Evolutionary conservation across 176 grass and related monocot species (phyloP), one percentile per base, ranked within the genome.

Genomic region (Zoysia pacifica): DNA sequence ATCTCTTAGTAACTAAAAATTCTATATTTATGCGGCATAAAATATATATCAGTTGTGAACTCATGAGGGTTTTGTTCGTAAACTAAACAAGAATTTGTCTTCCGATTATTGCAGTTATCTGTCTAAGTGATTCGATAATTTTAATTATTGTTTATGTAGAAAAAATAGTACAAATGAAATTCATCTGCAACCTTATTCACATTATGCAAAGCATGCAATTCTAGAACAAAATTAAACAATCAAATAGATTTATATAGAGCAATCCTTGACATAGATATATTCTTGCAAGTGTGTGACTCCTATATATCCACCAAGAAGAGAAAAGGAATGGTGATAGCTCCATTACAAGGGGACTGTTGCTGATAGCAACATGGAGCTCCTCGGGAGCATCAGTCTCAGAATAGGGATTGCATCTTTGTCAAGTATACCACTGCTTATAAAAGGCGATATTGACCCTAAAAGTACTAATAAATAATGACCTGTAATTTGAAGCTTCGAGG

Each of bases 321-420:
- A 58, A 85, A 78, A 45, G 9, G 77, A 79, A 37, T 18, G 80
- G 13, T 74, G 70, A 74, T 74, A 41, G 61, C 37, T 6, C 19
- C 38, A 51, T 7, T 47, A 47, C 6, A 72, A 28, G 65, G 52
- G 72, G 0, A 7, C 40, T 15, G 19, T 48, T 19, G 40, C 20
- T 19, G 68, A 79, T 19, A 55, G 48, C 55, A 54, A 78, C 47
- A 13, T 9, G 19, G 3, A 46, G 19, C 19, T 54, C 38, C 41
- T 44, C 18, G 58, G 28, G 28, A 52, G 65, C 47, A 78, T 19
- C 6, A 78, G n/a, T 64, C 39, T 5, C 19, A 2, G 18, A 42
- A 77, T 5, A 72, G 19, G 78, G 1, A 65, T 55, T 41, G 4
- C 36, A 61, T 7, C 11, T 18, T 69, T 69, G 5, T 16, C 20